Percentiles rank a stretch among this genome's conserved stretches.
Evolutionary conservation across 2,329 filamentous ascomycete genomes (phyloP).

Genomic region (Zymoseptoria tritici): DNA sequence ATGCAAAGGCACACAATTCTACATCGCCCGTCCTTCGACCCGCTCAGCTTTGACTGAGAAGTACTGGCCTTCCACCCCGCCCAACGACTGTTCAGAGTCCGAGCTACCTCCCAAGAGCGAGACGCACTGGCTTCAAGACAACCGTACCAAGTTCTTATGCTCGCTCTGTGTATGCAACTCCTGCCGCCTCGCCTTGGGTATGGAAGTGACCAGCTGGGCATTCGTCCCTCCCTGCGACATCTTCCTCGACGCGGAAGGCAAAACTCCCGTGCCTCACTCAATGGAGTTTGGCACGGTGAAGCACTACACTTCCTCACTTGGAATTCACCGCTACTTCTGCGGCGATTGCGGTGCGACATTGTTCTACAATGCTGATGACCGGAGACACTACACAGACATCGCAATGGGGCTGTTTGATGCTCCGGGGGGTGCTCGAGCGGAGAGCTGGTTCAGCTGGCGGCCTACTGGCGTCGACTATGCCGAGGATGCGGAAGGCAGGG

Average conservation of each 20-base stretch:
- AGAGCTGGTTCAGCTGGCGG: conserved; percentile 57
- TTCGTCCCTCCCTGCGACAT: conserved; percentile 58
- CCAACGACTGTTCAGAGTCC: conserved; percentile 36
- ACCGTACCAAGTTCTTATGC: conserved; percentile 48
- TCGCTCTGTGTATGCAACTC: conserved; percentile 55
- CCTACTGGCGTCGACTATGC: conserved; percentile 51
- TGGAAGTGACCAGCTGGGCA: conserved; percentile 59
- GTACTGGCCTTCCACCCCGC: conserved; percentile 47
- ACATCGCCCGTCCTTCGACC: conserved; percentile 48
- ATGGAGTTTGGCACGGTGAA: conserved; percentile 39
- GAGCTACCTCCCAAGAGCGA: conserved; percentile 37
- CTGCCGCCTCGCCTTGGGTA: conserved; percentile 54
- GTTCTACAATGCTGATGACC: conserved; percentile 52
- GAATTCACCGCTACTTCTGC: conserved; percentile 56
- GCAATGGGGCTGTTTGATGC: conserved; percentile 50
- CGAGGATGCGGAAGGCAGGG: conserved; percentile 41
- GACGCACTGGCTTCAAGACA: conserved; percentile 54
- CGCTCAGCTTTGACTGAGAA: conserved; percentile 41
- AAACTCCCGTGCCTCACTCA: conserved; percentile 22
- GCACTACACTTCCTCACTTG: conserved; percentile 48
- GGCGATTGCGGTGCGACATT: conserved; percentile 54
- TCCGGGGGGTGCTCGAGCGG: conserved; percentile 46
- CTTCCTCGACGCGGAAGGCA: conserved; percentile 27
- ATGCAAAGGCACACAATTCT: conserved; percentile 51
- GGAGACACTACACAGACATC: conserved; percentile 54